Percentiles rank a stretch among this genome's conserved stretches.
phyloP scores from a whole-genome alignment of 1,284 basidiomycete genomes.

The Lentinus polychrous region DNA sequence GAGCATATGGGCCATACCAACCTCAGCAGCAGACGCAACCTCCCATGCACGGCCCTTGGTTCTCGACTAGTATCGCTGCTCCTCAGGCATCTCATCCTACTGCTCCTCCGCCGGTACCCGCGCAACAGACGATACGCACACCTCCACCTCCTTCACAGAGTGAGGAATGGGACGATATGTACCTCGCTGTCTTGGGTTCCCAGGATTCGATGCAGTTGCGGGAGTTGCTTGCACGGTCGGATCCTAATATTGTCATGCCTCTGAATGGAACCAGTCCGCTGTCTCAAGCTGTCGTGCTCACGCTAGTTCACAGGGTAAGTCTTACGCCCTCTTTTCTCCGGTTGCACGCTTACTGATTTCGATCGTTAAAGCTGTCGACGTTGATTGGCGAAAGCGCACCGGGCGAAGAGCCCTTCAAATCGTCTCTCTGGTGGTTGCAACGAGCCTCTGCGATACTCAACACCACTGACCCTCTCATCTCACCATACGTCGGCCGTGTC shows the following conservation, averaged over 20 bases:
- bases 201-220: slow-evolving; percentile 68
- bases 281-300: slow-evolving; percentile 75
- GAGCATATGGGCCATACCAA: slow-evolving; percentile 14
- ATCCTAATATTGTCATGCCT: slow-evolving; percentile 74
- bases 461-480: slow-evolving; percentile 72
- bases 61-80: slow-evolving; percentile 44
- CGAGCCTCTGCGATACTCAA: slow-evolving; percentile 62
- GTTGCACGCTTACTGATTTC: slow-evolving; percentile 3
- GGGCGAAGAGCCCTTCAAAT: slow-evolving; percentile 72
- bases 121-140: slow-evolving; percentile 28
- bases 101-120: slow-evolving; percentile 59
- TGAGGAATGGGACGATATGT: slow-evolving; percentile 80
- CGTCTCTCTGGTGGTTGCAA: slow-evolving; percentile 78
- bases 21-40: slow-evolving; percentile 34
- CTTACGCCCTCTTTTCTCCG: not conserved
- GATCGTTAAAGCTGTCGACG: slow-evolving; percentile 48
- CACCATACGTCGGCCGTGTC: slow-evolving; percentile 73
- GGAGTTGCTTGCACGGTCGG: slow-evolving; percentile 63
- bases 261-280: slow-evolving; percentile 58
- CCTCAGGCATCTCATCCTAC: slow-evolving; percentile 72
- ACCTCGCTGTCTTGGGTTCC: slow-evolving; percentile 61
- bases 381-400: slow-evolving; percentile 69
- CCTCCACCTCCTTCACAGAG: slow-evolving; percentile 46
- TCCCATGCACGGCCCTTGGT: slow-evolving; percentile 33
- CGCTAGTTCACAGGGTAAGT: slow-evolving; percentile 72